Evolutionary conservation across 164 flowering plant genomes (phyloP), one percentile per base, ranked within the genome.

Genomic region (Buxus sempervirens): DNA sequence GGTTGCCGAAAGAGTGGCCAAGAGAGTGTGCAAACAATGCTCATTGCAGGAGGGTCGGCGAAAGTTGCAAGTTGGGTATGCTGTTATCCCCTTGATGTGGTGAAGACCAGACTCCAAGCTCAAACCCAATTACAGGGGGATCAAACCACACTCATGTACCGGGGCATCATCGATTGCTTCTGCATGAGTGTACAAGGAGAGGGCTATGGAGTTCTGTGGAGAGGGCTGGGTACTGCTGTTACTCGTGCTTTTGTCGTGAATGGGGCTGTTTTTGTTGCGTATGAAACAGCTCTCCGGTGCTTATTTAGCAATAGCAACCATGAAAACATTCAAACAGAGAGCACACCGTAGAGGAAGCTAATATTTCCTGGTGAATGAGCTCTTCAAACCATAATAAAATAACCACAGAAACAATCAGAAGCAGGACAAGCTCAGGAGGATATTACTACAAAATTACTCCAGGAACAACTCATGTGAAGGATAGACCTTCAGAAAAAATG

Each of bases 61-160:
- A 97, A 97, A 58, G 97, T 90, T 8, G 83, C 96, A 1, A 92
- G 97, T 72, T 89, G 97, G 97, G 72, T 88, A 12, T 77, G 75
- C 49, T 89, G 96, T 71, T 92, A 95, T 60, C 98, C 98, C 0
- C 65, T 87, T 14, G 98, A 95, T 68, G 98, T 92, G 14, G 69
- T 95, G 8, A 95, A 90, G 63, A 88, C 97, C 32, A 76, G 94
- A 60, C 71, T 90, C 10, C 97, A 92, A 24, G 92, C 90, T 20
- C 90, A 88, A 70, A 58, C 87, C 19, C 67, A 58, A 5, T 51
- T 80, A 4, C 54, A 9, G 6, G 19, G 32, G 48, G 70, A 64
- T 38, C 28, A 51, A 10, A 51, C 78, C 9, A 75, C 76, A 10
- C 69, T 59, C 9, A 88, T 75, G 42, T 90, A 92, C 69, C 66